Evolutionary conservation across 2,329 filamentous ascomycete species (phyloP), one percentile per base, ranked within the genome.

Genomic region (Coniochaeta sp.): DNA sequence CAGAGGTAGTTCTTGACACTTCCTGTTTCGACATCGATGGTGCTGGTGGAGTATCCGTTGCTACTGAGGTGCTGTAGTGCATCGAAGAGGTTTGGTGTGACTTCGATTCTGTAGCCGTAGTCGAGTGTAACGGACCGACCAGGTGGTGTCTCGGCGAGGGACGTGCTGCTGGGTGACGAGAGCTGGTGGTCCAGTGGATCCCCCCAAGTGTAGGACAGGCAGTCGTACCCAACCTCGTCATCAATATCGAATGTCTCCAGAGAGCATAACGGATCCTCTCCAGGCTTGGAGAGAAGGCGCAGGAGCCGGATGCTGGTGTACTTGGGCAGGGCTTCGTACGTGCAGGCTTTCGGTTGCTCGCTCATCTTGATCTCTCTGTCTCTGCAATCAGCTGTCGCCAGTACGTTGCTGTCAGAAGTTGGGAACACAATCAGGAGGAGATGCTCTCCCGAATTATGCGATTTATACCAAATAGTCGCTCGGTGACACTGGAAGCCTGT

Each of bases 1-100:
- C 65, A 53, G 50, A 70, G 45, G 45, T 42, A 42, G 45, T 47
- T 47, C 26, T 31, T 47, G 45, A 18, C 9, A 7, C 38, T 42
- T 14, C 12, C 20, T 1, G 22, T 24, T 12, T 42, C 10, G 3
- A 12, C 2, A 22, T 24, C 20, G 20, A 24, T 12, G 13, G 20
- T 14, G 12, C 6, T 12, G 12, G 18, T 26, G 20, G 38, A 42
- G 10, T 42, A 42, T 24, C 38, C 38, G n/a, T 42, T 42, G 22
- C 38, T 26, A 8, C 20, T 24, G 2, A 42, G 20, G 20, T 42
- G 38, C 20, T 24, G 18, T 6, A 42, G 12, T 4, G 38, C 38
- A n/a, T 42, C 38, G 12, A 26, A 42, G 20, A 42, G 38, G 20
- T 42, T 42, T 13, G 38, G 38, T 42, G 38, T 42, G 10, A 42